Conservation (phyloP, 73 alveolate genomes). For the Tetrahymena elliotti region DNA sequence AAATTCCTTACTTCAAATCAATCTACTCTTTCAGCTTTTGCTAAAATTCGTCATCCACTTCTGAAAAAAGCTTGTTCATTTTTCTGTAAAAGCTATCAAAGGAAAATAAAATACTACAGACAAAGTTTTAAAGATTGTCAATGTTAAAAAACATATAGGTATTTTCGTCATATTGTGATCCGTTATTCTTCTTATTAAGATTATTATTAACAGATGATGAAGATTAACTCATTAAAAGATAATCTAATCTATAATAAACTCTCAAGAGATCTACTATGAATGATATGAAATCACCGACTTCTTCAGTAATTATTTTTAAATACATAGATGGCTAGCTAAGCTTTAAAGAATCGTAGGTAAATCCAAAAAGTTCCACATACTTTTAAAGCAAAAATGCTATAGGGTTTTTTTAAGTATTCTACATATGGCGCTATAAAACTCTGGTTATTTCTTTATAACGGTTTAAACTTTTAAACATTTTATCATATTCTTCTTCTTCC, state of each 20-base stretch:
- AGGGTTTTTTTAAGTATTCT: background rate
- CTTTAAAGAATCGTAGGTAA: background rate
- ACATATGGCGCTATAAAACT: background rate
- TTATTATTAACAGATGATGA: background rate
- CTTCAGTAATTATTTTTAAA: background rate
- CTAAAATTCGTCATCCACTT: background rate
- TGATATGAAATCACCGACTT: background rate
- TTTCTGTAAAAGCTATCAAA: background rate
- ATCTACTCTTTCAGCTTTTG: background rate
- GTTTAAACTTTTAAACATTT: background rate
- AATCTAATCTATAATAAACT: background rate
- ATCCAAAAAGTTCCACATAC: background rate
- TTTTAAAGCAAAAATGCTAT: background rate
- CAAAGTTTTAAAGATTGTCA: background rate
- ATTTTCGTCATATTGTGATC: background rate
- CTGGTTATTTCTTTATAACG: background rate
- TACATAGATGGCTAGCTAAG: background rate
- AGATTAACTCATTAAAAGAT: background rate
- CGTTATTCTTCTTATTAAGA: background rate
- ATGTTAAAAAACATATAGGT: background rate
- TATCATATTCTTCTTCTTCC: background rate
- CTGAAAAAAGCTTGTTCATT: background rate
- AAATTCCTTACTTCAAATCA: background rate
- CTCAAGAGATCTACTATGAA: background rate
- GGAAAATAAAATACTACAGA: background rate